A percentile compares a stretch with the other conserved stretches of the same genome.
phyloP scores from a whole-genome alignment of 176 grass and related monocot species.

The Cymbopogon citratus region DNA sequence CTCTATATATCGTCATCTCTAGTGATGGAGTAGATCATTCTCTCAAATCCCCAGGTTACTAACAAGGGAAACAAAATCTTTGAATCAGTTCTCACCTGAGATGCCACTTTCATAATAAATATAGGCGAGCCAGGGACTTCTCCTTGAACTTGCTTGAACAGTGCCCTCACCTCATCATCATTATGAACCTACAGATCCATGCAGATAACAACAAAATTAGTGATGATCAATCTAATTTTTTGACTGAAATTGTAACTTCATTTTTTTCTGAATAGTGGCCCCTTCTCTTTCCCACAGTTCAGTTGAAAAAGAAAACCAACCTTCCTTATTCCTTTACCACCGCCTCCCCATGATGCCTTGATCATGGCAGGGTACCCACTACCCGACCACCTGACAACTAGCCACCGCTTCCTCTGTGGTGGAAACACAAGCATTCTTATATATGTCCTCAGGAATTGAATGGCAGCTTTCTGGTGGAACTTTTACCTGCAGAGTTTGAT shows the following conservation, averaged over 20 bases:
- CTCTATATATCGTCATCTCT: too few relatives aligned
- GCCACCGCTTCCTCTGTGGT: constrained; percentile 93
- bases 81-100: constrained; percentile 60
- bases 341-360: constrained; percentile 98
- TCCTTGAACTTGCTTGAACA: constrained; percentile 99
- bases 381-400: constrained; percentile 92
- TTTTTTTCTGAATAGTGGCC: constrained; percentile 1
- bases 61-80: constrained; percentile 3
- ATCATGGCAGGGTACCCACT: constrained; percentile 99
- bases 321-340: constrained; percentile 99
- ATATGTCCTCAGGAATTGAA: constrained; percentile 86
- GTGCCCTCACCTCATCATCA: constrained; percentile 90
- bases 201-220: constrained; percentile 25
- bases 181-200: constrained; percentile 77
- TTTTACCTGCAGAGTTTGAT: constrained; percentile 56
- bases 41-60: too few relatives aligned
- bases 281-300: constrained; percentile 2
- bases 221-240: neutral
- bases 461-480: constrained; percentile 64
- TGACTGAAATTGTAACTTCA: neutral
- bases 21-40: too few relatives aligned
- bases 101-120: constrained; percentile 99
- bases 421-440: constrained; percentile 82
- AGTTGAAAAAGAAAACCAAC: constrained; percentile 52
- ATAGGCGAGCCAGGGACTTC: constrained; percentile 99